Conservation (phyloP, 116 monocot species). For the Zostera marina region DNA sequence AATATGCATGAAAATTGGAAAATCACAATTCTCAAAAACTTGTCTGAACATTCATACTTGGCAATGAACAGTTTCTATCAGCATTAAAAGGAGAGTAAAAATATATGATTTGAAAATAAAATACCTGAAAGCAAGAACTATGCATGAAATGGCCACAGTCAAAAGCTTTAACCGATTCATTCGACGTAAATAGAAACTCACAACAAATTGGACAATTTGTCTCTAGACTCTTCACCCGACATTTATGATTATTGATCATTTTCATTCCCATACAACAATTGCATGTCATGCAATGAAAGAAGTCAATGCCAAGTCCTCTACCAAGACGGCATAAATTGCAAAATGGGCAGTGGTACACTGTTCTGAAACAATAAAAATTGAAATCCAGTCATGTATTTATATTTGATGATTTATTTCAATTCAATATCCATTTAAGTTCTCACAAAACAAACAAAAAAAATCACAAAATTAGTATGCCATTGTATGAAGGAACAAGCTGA, state of each 20-base stretch:
- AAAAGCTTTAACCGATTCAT: conserved; percentile 68
- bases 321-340: conserved; percentile 96
- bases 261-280: conserved; percentile 89
- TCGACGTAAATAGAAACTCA: conserved; percentile 93
- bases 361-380: conserved; percentile 26
- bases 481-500: too few species aligned
- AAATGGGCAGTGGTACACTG: conserved; percentile 91
- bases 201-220: conserved; percentile 96
- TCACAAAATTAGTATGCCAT: too few species aligned
- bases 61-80: background rate
- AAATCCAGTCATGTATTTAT: background rate
- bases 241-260: conserved; percentile 74
- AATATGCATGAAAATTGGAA: background rate
- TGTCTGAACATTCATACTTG: background rate
- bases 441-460: background rate
- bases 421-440: background rate
- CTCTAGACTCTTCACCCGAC: conserved; percentile 75
- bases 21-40: background rate
- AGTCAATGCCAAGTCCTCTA: conserved; percentile 87
- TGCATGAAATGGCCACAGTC: conserved; percentile 99
- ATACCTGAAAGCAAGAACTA: conserved; percentile 91
- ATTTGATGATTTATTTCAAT: too few species aligned
- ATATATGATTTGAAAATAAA: background rate
- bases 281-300: conserved; percentile 98
- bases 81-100: background rate